Evolutionary conservation across 371 early-diverging fungal genomes (phyloP), one percentile per base, ranked within the genome.

Genomic region (Capillidium rhysosporum): DNA sequence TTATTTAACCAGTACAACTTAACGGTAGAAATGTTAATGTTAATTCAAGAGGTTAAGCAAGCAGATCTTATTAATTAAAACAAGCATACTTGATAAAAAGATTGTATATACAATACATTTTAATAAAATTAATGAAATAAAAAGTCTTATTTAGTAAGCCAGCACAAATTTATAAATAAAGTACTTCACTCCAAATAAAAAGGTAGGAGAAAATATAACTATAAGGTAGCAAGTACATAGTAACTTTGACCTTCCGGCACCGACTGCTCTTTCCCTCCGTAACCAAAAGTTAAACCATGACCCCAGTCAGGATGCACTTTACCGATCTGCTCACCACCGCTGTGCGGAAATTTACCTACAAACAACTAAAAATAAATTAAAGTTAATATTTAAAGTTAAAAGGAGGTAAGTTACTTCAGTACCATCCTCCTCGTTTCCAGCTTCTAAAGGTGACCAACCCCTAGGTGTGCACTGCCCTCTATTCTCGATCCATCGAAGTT

Each of bases 401-500:
- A 34, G 4, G 12, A 34, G 34, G 41, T 24, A 28, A 56, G 10
- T 7, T 56, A 56, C 56, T 49, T 56, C 41, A 25, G 57, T 28
- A 31, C 73, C 70, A 62, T 62, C 52, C 2, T 57, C 65, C 54
- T 74, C 75, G 28, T 67, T 60, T 16, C 75, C 72, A 24, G 59
- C 75, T 40, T 66, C 64, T 18, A 75, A 64, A 18, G 59, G 63
- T 0, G 43, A 31, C 30, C 51, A 46, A 28, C 51, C 56, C 12
- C 53, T 47, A 39, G 56, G 59, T 40, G 52, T 56, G 44, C 54
- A 49, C 18, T 43, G 34, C 9, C 71, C 73, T 9, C 54, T 34
- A 38, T 54, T 55, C 1, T 61, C 61, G 21, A 68, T 61, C 73
- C 73, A 75, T 23, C 62, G 57, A 12, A 70, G 59, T 34, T 65